Conservation (phyloP, 345 rosid species). For the Melaleuca quinquenervia region DNA sequence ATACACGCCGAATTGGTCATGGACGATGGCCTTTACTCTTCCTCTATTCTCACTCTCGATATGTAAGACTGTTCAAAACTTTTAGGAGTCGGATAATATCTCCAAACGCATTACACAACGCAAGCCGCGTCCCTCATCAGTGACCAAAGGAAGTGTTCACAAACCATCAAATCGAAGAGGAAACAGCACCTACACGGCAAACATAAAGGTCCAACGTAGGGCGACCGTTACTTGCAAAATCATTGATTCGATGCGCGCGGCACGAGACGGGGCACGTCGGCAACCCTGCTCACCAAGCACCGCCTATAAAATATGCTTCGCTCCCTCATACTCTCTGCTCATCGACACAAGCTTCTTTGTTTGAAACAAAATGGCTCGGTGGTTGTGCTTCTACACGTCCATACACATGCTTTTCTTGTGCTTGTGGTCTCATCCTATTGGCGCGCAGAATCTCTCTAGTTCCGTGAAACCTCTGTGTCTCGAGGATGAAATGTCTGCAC, state of each 20-base stretch:
- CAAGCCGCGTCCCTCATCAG: neutral
- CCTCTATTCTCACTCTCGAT: neutral
- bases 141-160: neutral
- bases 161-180: neutral
- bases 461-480: neutral
- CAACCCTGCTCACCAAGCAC: neutral
- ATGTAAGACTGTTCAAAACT: neutral
- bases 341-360: neutral
- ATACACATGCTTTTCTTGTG: neutral
- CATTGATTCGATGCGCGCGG: neutral
- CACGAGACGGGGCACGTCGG: neutral
- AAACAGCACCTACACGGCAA: neutral
- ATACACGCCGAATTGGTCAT: neutral
- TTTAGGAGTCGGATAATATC: neutral
- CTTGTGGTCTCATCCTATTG: neutral
- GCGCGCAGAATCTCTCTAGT: neutral
- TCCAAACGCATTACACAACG: neutral
- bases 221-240: neutral
- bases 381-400: neutral
- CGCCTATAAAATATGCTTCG: neutral
- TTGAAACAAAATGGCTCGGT: neutral
- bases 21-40: neutral
- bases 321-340: neutral
- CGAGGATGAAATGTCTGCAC: neutral
- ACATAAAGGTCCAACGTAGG: neutral